Conservation (phyloP, 192 early-diverging fungal species). For the Chytriomyces sp. region DNA sequence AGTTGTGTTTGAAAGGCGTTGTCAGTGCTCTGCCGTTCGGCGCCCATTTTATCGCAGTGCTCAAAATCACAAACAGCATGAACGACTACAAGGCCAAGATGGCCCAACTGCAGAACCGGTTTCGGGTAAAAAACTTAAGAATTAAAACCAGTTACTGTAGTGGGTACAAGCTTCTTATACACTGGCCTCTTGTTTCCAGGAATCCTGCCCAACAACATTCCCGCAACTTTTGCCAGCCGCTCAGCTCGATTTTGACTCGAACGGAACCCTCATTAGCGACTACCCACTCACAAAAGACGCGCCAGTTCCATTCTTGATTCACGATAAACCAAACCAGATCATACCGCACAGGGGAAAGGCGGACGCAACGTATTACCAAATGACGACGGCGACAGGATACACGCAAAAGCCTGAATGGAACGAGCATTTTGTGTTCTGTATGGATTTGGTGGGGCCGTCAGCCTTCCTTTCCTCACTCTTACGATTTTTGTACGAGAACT, state of each 20-base stretch:
- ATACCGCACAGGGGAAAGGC: neutral
- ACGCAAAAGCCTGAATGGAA: constrained; percentile 30
- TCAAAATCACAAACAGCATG: constrained; percentile 12
- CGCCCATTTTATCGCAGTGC: constrained; percentile 10
- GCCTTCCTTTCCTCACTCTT: too few relatives aligned
- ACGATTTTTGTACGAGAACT: neutral
- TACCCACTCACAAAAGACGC: constrained; percentile 24
- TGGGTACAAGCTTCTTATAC: too few relatives aligned
- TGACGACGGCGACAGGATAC: constrained; percentile 8
- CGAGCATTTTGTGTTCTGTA: constrained; percentile 27
- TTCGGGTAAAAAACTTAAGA: constrained; percentile 29
- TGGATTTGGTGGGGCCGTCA: constrained; percentile 24
- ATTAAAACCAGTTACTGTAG: too few relatives aligned
- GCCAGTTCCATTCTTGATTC: constrained; percentile 4
- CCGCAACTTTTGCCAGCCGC: constrained; percentile 14
- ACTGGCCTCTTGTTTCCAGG: constrained; percentile 15
- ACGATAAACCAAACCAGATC: constrained; percentile 3
- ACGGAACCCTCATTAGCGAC: constrained; percentile 34
- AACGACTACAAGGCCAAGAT: constrained; percentile 30
- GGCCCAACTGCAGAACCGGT: constrained; percentile 1
- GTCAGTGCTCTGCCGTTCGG: constrained; percentile 9
- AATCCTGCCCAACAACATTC: constrained; percentile 24
- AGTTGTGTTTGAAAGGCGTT: constrained; percentile 18
- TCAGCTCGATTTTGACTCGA: constrained; percentile 34
- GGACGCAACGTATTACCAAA: constrained; percentile 28